Evolutionary conservation across 768 basidiomycete genomes (phyloP).

Genomic region (Leccinellum rugosiceps): DNA sequence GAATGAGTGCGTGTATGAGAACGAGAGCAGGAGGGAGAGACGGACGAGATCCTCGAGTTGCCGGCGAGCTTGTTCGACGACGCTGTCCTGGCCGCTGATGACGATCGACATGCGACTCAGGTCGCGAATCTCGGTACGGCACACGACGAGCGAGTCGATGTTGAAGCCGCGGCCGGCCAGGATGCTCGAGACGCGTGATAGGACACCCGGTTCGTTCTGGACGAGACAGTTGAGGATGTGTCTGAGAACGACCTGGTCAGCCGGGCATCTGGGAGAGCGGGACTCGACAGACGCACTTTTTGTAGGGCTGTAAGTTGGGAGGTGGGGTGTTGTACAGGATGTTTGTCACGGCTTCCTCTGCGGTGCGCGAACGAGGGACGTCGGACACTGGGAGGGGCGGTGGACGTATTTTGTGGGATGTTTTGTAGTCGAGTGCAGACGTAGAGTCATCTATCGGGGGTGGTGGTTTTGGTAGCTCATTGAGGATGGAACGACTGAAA

Average conservation of each 20-base stretch:
- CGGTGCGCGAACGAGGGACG: slow-evolving; percentile 76
- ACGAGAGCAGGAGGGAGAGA: slow-evolving; percentile 8
- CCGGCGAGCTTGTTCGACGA: slow-evolving; percentile 93
- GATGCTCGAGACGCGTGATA: slow-evolving; percentile 96
- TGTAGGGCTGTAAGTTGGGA: slow-evolving; percentile 86
- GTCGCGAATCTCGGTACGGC: slow-evolving; percentile 95
- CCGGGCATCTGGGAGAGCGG: neutral
- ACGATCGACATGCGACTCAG: slow-evolving; percentile 98
- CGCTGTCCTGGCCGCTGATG: slow-evolving; percentile 92
- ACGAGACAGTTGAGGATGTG: slow-evolving; percentile 97
- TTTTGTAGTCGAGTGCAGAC: slow-evolving; percentile 92
- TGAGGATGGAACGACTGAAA: slow-evolving; percentile 12
- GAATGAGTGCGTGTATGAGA: neutral
- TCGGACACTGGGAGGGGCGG: slow-evolving; percentile 86
- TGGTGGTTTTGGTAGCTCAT: slow-evolving; percentile 63
- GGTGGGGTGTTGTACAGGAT: slow-evolving; percentile 96
- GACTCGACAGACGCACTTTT: slow-evolving; percentile 57
- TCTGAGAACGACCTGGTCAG: slow-evolving; percentile 39
- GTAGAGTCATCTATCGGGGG: slow-evolving; percentile 89
- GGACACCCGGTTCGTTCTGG: slow-evolving; percentile 99
- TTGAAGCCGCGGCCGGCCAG: slow-evolving; percentile 97
- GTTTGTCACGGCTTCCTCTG: slow-evolving; percentile 96
- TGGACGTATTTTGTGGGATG: slow-evolving; percentile 62
- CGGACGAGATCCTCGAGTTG: slow-evolving; percentile 95
- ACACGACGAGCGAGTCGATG: slow-evolving; percentile 97